Evolutionary conservation across 176 grass and related monocot species (phyloP).

Genomic region (Rhynchospora pubera): DNA sequence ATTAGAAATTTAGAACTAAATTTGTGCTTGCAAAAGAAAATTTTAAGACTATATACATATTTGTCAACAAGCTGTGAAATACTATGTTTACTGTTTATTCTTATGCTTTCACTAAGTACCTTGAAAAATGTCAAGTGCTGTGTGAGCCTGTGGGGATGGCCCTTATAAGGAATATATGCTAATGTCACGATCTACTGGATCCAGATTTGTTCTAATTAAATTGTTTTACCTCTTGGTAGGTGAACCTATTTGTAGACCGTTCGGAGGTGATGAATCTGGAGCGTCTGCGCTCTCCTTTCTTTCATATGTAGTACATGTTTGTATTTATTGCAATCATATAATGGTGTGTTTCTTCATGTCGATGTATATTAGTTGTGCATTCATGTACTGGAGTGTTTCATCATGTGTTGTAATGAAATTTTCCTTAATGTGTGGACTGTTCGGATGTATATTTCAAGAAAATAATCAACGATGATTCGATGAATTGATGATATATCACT

Average conservation of each 20-base stretch:
- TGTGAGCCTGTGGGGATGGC: no score
- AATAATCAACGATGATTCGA: background rate
- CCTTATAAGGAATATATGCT: background rate
- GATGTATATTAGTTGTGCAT: background rate
- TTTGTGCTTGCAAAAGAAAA: background rate
- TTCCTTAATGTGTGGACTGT: background rate
- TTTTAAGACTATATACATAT: background rate
- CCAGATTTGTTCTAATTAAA: background rate
- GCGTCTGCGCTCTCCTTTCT: conserved; percentile 37
- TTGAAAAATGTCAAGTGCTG: no score
- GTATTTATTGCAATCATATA: background rate
- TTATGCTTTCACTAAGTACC: no score
- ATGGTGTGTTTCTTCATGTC: background rate
- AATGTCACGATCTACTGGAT: background rate
- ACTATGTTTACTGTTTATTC: background rate
- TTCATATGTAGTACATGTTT: background rate
- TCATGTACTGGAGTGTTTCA: background rate
- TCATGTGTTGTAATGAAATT: background rate
- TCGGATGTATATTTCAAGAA: background rate
- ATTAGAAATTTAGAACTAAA: background rate
- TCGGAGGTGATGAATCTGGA: conserved; percentile 81
- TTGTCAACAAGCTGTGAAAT: background rate
- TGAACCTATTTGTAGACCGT: conserved; percentile 76
- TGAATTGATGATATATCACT: background rate
- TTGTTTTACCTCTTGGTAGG: conserved; percentile 27